These are phyloP conservation scores for Clarireedia sp. DNA, from an alignment of 2,329 filamentous ascomycete genomes.

Conservation along the genomic window DNA sequence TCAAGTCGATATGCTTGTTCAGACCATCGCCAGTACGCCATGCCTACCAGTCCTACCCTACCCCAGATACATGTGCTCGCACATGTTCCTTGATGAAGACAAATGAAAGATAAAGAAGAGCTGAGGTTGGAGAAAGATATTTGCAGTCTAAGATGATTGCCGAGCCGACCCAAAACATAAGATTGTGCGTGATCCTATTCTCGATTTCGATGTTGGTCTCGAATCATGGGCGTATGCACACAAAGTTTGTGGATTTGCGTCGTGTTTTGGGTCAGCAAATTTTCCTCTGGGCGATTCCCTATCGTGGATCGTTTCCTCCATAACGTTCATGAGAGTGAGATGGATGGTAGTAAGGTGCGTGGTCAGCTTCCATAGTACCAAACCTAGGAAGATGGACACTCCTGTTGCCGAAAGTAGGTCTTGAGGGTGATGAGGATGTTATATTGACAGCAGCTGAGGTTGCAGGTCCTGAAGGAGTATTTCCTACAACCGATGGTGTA, in stretches of 20 bases:
- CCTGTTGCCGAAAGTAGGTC: neutral
- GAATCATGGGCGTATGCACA: too few relatives aligned
- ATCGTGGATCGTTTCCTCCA: too few relatives aligned
- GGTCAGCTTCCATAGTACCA: neutral
- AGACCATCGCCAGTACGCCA: neutral
- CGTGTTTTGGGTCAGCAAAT: too few relatives aligned
- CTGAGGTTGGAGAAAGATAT: neutral
- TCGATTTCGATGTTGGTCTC: too few relatives aligned
- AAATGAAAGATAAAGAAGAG: neutral
- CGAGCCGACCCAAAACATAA: neutral
- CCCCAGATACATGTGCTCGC: neutral
- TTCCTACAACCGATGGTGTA: neutral
- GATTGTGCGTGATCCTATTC: too few relatives aligned
- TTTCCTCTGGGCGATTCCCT: too few relatives aligned
- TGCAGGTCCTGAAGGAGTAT: neutral
- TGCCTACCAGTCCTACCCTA: slow-evolving; percentile 2
- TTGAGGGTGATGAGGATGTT: neutral
- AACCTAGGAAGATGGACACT: neutral
- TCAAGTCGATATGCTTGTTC: neutral
- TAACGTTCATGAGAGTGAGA: neutral
- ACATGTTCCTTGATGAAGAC: neutral
- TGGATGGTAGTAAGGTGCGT: neutral
- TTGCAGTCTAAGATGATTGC: neutral
- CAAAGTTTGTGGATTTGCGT: too few relatives aligned
- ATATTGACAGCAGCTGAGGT: neutral